Conservation (phyloP, 2,329 filamentous ascomycete genomes). For the Ceratocystis colombiana region DNA sequence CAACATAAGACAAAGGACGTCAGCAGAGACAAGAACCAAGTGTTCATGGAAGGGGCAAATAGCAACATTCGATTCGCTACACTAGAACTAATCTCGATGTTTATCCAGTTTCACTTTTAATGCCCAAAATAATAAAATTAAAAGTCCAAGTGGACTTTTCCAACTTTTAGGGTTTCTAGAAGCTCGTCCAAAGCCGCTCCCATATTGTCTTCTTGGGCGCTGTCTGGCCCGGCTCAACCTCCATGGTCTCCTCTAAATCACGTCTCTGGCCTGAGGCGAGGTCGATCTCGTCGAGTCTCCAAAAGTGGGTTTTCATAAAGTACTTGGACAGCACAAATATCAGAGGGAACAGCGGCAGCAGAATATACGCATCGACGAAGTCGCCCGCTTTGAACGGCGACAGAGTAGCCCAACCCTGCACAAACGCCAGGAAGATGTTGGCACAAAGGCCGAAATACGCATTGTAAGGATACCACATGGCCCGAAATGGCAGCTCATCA, state of each 20-base stretch:
- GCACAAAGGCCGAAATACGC: conserved; percentile 49
- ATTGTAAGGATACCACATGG: conserved; percentile 46
- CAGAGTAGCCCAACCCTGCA: conserved; percentile 53
- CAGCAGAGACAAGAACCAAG: too few relatives aligned
- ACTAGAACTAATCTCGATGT: too few relatives aligned
- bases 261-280: conserved; percentile 45
- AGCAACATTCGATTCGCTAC: too few relatives aligned
- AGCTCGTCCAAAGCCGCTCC: conserved; percentile 34
- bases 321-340: conserved; percentile 49
- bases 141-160: too few relatives aligned
- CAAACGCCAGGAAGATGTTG: conserved; percentile 49
- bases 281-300: conserved; percentile 45
- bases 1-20: too few relatives aligned
- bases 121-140: too few relatives aligned
- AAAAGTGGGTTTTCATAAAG: conserved; percentile 43
- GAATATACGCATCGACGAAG: conserved; percentile 56
- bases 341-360: conserved; percentile 49
- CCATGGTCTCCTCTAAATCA: conserved; percentile 42
- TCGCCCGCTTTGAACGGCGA: conserved; percentile 47
- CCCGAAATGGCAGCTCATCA: conserved; percentile 46
- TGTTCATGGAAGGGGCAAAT: too few relatives aligned
- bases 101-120: too few relatives aligned
- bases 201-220: conserved; percentile 34
- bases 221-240: conserved; percentile 27
- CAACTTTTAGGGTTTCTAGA: too few relatives aligned